A percentile compares a stretch with the other conserved stretches of the same genome.
phyloP scores from a whole-genome alignment of 1,284 basidiomycete genomes.

The Malassezia psittaci region DNA sequence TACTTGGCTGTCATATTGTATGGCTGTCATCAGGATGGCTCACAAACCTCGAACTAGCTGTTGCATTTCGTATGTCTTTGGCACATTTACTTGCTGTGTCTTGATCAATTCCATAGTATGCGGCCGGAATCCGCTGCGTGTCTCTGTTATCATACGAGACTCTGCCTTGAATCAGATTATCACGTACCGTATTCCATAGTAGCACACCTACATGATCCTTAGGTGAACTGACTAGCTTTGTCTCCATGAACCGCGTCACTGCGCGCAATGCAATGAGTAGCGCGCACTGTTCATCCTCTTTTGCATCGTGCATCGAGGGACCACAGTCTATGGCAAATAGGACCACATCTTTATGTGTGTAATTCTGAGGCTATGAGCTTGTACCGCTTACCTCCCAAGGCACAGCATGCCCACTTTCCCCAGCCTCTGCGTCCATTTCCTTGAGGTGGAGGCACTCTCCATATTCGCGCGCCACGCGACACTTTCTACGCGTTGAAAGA shows the following conservation, averaged over 20 bases:
- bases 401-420: conserved; percentile 7
- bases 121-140: conserved; percentile 3
- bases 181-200: conserved; percentile 77
- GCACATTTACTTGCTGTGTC: conserved; percentile 66
- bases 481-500: conserved; percentile 1
- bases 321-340: conserved; percentile 90
- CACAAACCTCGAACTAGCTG: conserved; percentile 58
- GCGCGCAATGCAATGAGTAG: conserved; percentile 62
- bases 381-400: conserved; percentile 12
- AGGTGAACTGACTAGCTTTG: conserved; percentile 76
- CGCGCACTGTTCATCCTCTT: conserved; percentile 36
- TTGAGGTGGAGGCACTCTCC: not conserved
- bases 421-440: not conserved
- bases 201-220: conserved; percentile 78
- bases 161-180: conserved; percentile 1
- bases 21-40: not conserved
- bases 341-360: conserved; percentile 29
- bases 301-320: conserved; percentile 63
- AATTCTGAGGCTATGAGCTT: not conserved
- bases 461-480: conserved; percentile 1
- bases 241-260: conserved; percentile 72
- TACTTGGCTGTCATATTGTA: conserved; percentile 4
- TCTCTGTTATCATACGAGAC: conserved; percentile 11
- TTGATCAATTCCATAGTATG: conserved; percentile 54
- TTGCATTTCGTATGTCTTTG: conserved; percentile 49